Evolutionary conservation across 2,329 filamentous ascomycete genomes (phyloP).

Genomic region (Claviceps fusiformis): DNA sequence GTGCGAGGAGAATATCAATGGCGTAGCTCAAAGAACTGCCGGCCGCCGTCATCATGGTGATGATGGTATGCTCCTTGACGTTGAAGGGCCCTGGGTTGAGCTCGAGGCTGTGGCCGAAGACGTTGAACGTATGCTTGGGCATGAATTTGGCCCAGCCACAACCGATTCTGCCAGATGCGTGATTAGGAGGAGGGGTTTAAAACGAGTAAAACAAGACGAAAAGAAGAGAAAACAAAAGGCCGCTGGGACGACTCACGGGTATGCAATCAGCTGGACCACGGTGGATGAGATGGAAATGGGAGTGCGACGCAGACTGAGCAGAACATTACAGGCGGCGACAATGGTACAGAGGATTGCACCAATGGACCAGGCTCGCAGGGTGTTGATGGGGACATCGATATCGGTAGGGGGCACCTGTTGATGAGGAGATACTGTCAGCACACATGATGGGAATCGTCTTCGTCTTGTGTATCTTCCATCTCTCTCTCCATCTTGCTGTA

Average conservation of each 20-base stretch:
- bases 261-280: slow-evolving; percentile 41
- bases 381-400: slow-evolving; percentile 41
- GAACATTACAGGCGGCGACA: slow-evolving; percentile 41
- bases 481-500: neutral
- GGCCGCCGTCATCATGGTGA: slow-evolving; percentile 31
- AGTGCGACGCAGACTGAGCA: slow-evolving; percentile 35
- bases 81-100: slow-evolving; percentile 30
- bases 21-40: slow-evolving; percentile 21
- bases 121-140: slow-evolving; percentile 16
- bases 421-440: neutral
- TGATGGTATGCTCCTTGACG: slow-evolving; percentile 35
- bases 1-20: slow-evolving; percentile 28
- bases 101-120: slow-evolving; percentile 20
- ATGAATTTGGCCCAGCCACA: slow-evolving; percentile 19
- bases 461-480: neutral
- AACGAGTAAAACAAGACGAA: too few species aligned
- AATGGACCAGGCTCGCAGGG: slow-evolving; percentile 46
- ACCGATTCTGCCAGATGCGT: slow-evolving; percentile 12
- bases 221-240: neutral
- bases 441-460: neutral
- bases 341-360: slow-evolving; percentile 44
- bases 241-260: slow-evolving; percentile 22
- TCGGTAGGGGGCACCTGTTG: slow-evolving; percentile 24
- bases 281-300: slow-evolving; percentile 38
- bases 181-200: neutral